Conservation (phyloP, 2,329 filamentous ascomycete genomes). For the Fusarium lateritium region DNA sequence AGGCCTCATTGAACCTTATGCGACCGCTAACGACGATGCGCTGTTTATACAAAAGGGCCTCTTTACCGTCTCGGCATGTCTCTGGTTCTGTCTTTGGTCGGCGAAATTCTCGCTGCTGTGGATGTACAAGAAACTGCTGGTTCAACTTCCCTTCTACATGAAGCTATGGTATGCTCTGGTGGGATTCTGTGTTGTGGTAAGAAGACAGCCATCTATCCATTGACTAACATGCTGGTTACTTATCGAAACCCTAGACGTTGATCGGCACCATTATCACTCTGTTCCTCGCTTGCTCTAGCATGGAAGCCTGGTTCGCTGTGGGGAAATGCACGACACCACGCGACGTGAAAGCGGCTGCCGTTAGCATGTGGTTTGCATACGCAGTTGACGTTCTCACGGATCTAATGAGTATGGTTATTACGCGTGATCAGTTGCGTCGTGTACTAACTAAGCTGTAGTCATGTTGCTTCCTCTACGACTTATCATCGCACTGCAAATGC, state of each 20-base stretch:
- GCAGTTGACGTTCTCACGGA: not conserved
- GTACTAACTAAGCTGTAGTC: not conserved
- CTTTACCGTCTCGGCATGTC: not conserved
- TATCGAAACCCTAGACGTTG: not conserved
- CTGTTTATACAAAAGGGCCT: not conserved
- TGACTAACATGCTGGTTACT: not conserved
- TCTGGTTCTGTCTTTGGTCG: not conserved
- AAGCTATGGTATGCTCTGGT: not conserved
- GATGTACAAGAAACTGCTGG: slow-evolving; percentile 1
- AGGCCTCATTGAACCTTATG: not conserved
- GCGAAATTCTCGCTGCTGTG: not conserved
- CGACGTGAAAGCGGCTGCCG: not conserved
- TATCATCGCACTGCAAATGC: not conserved
- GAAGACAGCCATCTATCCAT: not conserved
- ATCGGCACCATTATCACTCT: not conserved
- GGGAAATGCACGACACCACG: not conserved
- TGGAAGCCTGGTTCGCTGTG: not conserved
- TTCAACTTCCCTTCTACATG: not conserved
- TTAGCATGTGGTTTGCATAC: not conserved
- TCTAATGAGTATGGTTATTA: not conserved
- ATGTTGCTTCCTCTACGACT: not conserved
- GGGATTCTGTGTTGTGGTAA: not conserved
- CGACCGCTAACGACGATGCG: not conserved
- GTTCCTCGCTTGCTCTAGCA: not conserved
- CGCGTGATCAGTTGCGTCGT: not conserved